Conservation (phyloP, 441 rosid genomes). For the Lepidium campestre region DNA sequence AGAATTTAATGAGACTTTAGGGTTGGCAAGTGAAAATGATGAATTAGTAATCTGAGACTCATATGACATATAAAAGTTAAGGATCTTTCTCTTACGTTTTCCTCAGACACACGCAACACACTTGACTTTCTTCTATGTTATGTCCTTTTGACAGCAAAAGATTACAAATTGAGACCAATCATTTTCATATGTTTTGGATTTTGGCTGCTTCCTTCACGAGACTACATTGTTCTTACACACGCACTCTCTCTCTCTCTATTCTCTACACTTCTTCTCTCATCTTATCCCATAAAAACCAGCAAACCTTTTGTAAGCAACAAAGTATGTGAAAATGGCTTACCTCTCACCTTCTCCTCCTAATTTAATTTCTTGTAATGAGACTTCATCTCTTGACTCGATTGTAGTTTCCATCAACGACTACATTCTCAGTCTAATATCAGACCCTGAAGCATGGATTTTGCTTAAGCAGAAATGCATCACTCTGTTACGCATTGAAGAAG, state of each 20-base stretch:
- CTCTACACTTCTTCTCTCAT: slow-evolving; percentile 27
- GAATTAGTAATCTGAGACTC: neutral
- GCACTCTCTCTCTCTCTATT: neutral
- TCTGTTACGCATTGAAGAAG: slow-evolving; percentile 36
- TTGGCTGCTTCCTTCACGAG: slow-evolving; percentile 31
- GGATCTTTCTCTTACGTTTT: slow-evolving; percentile 4
- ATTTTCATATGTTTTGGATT: slow-evolving; percentile 9
- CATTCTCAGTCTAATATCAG: slow-evolving; percentile 31
- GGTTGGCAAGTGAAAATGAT: neutral
- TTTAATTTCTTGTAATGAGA: slow-evolving; percentile 26
- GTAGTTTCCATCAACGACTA: slow-evolving; percentile 43
- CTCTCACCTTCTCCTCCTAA: slow-evolving; percentile 32
- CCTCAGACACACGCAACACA: slow-evolving; percentile 29
- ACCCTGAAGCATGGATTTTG: slow-evolving; percentile 31
- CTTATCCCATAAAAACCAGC: slow-evolving; percentile 23
- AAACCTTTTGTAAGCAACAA: neutral
- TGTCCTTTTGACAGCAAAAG: slow-evolving; percentile 25
- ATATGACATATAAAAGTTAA: neutral
- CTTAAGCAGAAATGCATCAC: slow-evolving; percentile 43
- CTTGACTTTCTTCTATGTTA: slow-evolving; percentile 22
- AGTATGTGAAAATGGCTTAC: slow-evolving; percentile 33
- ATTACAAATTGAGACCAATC: slow-evolving; percentile 28
- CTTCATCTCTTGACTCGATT: slow-evolving; percentile 42
- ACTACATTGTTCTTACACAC: slow-evolving; percentile 15
- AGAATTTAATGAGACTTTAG: neutral